Conservation (phyloP, 2,329 filamentous ascomycete genomes). For the Fusarium sp. region DNA sequence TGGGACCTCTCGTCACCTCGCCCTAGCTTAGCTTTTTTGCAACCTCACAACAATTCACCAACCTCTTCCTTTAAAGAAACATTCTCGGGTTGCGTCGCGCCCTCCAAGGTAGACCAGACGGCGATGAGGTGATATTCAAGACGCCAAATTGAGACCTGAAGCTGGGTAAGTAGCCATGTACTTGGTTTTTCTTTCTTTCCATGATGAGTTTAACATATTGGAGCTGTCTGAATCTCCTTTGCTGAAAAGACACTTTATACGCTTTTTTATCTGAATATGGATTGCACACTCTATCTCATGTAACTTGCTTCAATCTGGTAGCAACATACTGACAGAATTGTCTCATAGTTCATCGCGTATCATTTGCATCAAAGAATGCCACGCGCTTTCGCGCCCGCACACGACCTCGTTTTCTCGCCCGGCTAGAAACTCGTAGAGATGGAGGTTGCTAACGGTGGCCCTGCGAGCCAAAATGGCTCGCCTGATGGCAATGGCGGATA, state of each 20-base stretch:
- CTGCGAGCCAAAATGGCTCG: conserved; percentile 59
- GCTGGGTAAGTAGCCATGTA: conserved; percentile 46
- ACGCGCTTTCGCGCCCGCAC: conserved; percentile 26
- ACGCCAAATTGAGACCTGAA: conserved; percentile 2
- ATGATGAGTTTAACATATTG: conserved; percentile 74
- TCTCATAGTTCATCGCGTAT: conserved; percentile 24
- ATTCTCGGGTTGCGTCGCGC: conserved; percentile 17
- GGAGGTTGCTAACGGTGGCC: conserved; percentile 62
- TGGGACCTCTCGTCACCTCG: conserved; percentile 16
- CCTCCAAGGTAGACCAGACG: conserved; percentile 5
- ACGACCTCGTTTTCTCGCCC: conserved; percentile 36
- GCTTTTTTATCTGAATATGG: conserved; percentile 63
- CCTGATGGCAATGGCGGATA: conserved; percentile 71
- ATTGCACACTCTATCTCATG: conserved; percentile 5
- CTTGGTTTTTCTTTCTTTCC: conserved; percentile 32
- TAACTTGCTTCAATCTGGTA: neutral
- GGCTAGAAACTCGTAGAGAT: conserved; percentile 49
- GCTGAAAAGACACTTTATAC: conserved; percentile 75
- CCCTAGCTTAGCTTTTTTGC: conserved; percentile 34
- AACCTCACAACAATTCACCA: conserved; percentile 32
- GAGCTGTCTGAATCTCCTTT: conserved; percentile 80
- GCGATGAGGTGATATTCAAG: conserved; percentile 25
- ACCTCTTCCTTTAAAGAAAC: conserved; percentile 26
- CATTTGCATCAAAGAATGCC: conserved; percentile 43
- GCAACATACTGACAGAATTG: conserved; percentile 27